Base-by-base conservation (phyloP, 768 basidiomycete genomes). In the Gyrodon lividus region DNA sequence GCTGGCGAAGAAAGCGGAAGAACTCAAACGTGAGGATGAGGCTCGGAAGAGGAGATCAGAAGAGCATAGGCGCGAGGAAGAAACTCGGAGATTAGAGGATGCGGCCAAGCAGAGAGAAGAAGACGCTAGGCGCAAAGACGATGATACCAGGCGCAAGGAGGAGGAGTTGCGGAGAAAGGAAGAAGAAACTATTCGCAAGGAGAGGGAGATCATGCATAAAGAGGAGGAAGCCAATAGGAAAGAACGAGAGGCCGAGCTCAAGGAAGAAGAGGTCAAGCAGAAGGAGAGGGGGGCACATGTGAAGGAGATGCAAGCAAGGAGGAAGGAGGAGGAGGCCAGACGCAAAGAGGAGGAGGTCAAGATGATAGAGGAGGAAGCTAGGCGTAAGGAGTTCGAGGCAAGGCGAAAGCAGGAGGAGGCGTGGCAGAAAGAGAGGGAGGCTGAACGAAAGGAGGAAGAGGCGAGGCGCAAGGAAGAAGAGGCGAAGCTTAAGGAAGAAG, bases 1-100 rank as follows among this genome's bases (percentile, higher is more conserved):
- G 4, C 50, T 70, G 30, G 65, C 59, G 54, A 67, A 51, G 58
- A 71, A 60, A 42, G 74, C 68, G 23, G 73, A 73, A 16, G 76
- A 76, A 23, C 60, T 67, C 2, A 59, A 50, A 47, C 60, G 62
- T 2, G 65, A 70, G 52, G 67, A 67, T 10, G 64, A 59, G n/a
- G 60, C 59, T n/a, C 60, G 56, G 43, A 59, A 42, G 40, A 65
- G 56, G 51, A 48, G 19, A 20, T 26, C 61, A 26, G 71, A 61
- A 48, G 67, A 63, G 23, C 61, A 60, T 19, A 63, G 52, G 38
- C 60, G 59, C 37, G 71, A 69, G 50, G 71, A 72, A 17, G 66
- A 63, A 30, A 26, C 13, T 17, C 48, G 52, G 38, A 59, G 47
- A 26, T 42, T 56, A 22, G 67, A 65, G 37, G 70, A 65, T 43